A percentile compares a stretch with the other conserved stretches of the same genome.
Conservation (phyloP, 2,329 filamentous ascomycete genomes). For the Cercospora sp. region DNA sequence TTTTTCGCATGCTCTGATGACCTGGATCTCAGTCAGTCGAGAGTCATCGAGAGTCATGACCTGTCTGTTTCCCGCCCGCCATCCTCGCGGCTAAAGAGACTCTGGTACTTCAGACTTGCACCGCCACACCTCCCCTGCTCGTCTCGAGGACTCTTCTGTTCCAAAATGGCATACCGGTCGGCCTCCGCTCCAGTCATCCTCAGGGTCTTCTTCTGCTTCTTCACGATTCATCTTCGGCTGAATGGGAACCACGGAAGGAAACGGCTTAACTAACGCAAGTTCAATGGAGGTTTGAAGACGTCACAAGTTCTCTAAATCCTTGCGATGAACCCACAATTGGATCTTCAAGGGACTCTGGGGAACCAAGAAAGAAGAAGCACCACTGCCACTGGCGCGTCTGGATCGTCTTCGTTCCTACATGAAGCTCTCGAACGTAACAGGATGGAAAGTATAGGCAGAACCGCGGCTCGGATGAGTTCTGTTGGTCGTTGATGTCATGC, state of each 20-base stretch:
- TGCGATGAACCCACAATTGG: neutral
- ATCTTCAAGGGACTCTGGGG: neutral
- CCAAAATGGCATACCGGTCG: neutral
- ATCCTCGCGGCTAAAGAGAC: neutral
- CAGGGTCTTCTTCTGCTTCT: neutral
- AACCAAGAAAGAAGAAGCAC: neutral
- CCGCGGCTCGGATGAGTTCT: neutral
- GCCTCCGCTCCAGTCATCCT: neutral
- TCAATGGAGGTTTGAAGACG: neutral
- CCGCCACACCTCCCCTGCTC: neutral
- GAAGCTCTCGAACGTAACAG: neutral
- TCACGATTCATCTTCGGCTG: neutral
- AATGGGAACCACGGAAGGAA: neutral
- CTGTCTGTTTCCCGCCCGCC: neutral
- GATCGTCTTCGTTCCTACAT: neutral
- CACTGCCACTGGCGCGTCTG: neutral
- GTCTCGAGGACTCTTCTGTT: neutral
- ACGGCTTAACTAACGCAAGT: neutral
- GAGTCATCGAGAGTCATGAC: constrained; percentile 2
- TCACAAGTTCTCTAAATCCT: neutral
- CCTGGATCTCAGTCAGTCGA: neutral
- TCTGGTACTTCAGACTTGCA: neutral
- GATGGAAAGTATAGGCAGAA: constrained; percentile 1
- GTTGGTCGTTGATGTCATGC: constrained; percentile 1
- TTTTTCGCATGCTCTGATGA: neutral